Evolutionary conservation across 2,329 filamentous ascomycete genomes (phyloP).

Genomic region (Orbilia blumenaviensis): DNA sequence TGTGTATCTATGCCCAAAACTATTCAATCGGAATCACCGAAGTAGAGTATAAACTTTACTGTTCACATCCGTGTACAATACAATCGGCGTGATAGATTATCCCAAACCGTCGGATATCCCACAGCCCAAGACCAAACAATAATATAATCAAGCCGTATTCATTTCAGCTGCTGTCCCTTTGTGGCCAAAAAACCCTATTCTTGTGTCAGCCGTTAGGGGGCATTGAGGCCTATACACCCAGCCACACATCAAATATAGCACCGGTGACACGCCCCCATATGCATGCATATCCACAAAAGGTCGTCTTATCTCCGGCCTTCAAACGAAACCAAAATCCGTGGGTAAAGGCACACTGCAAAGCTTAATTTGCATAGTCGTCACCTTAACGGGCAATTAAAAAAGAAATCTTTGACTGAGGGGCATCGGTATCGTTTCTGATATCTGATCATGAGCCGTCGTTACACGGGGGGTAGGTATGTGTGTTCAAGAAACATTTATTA

Average conservation of each 20-base stretch:
- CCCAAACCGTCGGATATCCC: background rate
- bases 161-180: background rate
- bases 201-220: background rate
- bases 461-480: conserved; percentile 1
- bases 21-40: background rate
- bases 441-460: conserved; percentile 35
- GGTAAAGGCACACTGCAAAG: background rate
- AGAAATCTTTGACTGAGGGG: too few relatives aligned
- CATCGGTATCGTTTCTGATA: background rate
- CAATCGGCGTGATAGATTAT: background rate
- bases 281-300: background rate
- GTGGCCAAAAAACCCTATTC: background rate
- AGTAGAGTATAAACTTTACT: background rate
- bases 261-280: background rate
- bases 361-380: background rate
- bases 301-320: background rate
- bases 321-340: background rate
- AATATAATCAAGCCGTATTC: background rate
- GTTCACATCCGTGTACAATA: background rate
- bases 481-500: background rate
- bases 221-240: background rate
- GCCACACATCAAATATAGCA: background rate
- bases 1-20: too few relatives aligned
- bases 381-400: background rate
- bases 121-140: background rate